A percentile compares a stretch with the other conserved stretches of the same genome.
Evolutionary conservation across 2,329 filamentous ascomycete species (phyloP).

Genomic region (Pseudocercospora macadamiae): DNA sequence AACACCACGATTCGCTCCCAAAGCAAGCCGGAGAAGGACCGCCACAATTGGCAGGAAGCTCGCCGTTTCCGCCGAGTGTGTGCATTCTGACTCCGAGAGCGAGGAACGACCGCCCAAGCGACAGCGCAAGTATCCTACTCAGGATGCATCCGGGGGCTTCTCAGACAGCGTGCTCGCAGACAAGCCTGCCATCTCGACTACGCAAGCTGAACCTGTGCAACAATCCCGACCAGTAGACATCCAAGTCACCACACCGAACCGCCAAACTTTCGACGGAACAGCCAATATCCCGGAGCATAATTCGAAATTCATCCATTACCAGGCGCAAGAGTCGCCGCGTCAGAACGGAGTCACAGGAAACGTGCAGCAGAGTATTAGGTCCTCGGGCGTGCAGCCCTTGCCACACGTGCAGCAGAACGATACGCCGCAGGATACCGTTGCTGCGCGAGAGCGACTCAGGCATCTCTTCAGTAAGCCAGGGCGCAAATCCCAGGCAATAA

Average conservation of each 20-base stretch:
- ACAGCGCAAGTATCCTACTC: too few species aligned
- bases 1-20: constrained; percentile 17
- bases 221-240: neutral
- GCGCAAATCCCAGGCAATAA: neutral
- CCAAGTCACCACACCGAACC: neutral
- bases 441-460: neutral
- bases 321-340: neutral
- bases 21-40: constrained; percentile 16
- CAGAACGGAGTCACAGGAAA: neutral
- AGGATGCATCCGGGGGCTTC: too few species aligned
- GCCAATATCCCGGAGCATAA: too few species aligned
- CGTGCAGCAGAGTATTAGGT: too few species aligned
- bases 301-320: too few species aligned
- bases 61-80: constrained; percentile 8
- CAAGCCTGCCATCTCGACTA: too few species aligned
- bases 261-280: neutral
- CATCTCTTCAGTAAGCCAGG: neutral
- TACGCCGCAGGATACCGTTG: neutral
- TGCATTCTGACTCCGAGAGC: constrained; percentile 17
- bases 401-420: neutral
- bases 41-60: constrained; percentile 12
- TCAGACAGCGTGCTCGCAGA: too few species aligned
- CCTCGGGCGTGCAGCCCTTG: too few species aligned
- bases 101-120: constrained; percentile 3
- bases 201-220: too few species aligned